Evolutionary conservation across 352 stramenopile species (phyloP), one percentile per base, ranked within the genome.

Genomic region (Phytophthora capsici): DNA sequence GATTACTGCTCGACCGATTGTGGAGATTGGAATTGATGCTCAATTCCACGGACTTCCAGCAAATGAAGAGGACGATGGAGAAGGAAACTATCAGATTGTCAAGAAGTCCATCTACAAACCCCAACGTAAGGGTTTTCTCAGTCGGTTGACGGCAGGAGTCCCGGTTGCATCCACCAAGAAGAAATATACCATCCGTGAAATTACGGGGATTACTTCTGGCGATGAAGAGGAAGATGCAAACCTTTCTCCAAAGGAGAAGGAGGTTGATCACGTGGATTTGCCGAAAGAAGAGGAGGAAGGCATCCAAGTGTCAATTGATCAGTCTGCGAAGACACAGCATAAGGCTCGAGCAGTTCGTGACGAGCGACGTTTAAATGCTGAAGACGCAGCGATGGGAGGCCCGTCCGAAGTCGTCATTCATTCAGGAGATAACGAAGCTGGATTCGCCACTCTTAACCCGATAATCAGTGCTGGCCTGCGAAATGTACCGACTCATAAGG

Each of bases 81-180:
- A 61, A 25, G 47, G 23, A 1, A 68, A 72, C 17, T 77, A 77
- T 32, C 57, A 71, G 14, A 40, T 91, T 23, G 81, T 91, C 16
- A 84, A 78, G 46, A 91, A 91, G 50, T 90, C 83, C 47, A 82
- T 89, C 17, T 90, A 83, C 73, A 89, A 87, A 38, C 66, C 83
- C 17, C 77, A 76, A 8, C 73, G 73, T 17, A 72, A 74, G 30
- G 60, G 55, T 2, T 76, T 79, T 59, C 26, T 79, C 1, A 67
- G 59, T 55, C 67, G 67, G 13, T 68, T 78, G 34, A 52, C 51
- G 6, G 55, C 50, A 58, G 51, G 55, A 7, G 16, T 61, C 2
- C 32, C 40, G n/a, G 26, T 30, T 36, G 34, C 49, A 16, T 62
- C 65, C 6, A 43, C 59, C 36, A 74, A 74, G 40, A 36, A 52